Base-by-base conservation (phyloP, 257 asterid species). In the Nyctanthes arbortristis region DNA sequence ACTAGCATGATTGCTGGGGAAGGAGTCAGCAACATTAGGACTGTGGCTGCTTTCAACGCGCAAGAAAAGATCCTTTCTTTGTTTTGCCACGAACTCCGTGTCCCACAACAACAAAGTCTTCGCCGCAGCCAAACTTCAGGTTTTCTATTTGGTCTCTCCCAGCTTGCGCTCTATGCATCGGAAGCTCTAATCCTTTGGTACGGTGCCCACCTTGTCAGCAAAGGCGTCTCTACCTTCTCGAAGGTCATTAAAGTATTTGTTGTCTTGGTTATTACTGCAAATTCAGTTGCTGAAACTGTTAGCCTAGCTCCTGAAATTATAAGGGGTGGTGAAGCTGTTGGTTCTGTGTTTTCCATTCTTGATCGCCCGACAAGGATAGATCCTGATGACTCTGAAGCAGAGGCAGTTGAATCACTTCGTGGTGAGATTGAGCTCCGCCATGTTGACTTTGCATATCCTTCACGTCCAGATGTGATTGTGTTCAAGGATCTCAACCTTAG, bases 1-100 rank as follows among this genome's bases (percentile, higher is more conserved):
- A 91, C 97, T 1, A 91, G 99, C 82, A 94, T 94, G 99, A 91
- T 94, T n/a, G 98, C 99, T 0, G 98, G 99, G 1, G 99, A 91
- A 85, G 99, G 96, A 49, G 99, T 94, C 14, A 94, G 99, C 97
- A 94, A 94, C 80, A 94, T 94, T 10, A 67, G 99, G 56, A 94
- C 99, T 0, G 99, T 94, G 0, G 98, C 98, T 0, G 99, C 99
- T 0, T 94, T 94, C 75, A 94, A 92, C 34, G 97, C 97, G 9
- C 99, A 94, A 77, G 89, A 84, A 20, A 94, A 89, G 57, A 77
- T 94, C 75, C 84, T 94, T 4, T 86, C 93, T 4, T 61, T 89
- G 66, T 94, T 91, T 55, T 61, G 82, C 65, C 84, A 91, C 9
- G 93, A 94, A 60, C 97, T 94, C 60, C 87, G 82, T 0, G 72